These are phyloP conservation scores for Halophytophthora polymorphica DNA, from an alignment of 352 stramenopile genomes.

Conservation along the genomic window DNA sequence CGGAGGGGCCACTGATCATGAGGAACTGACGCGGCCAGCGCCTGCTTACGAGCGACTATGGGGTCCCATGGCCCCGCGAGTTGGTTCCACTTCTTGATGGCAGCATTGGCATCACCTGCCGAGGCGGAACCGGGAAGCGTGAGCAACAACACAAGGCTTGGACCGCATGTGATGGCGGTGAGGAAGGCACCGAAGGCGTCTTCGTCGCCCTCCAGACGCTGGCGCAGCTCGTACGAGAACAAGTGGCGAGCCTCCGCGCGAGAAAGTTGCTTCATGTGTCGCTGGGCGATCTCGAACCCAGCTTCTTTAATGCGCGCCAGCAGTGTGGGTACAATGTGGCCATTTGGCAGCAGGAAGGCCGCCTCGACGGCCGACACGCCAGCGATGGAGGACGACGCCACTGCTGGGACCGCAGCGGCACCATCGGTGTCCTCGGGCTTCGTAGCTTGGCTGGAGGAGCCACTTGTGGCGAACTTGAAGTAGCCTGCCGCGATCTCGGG, in stretches of 20 bases:
- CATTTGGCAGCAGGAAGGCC: slow-evolving; percentile 35
- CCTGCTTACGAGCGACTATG: slow-evolving; percentile 34
- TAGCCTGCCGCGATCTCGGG: slow-evolving; percentile 59
- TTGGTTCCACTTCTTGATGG: slow-evolving; percentile 26
- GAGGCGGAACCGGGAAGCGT: slow-evolving; percentile 18
- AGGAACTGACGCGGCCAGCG: slow-evolving; percentile 26
- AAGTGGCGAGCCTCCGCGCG: slow-evolving; percentile 34
- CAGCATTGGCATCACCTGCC: slow-evolving; percentile 19
- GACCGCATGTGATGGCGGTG: slow-evolving; percentile 50
- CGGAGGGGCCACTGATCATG: slow-evolving; percentile 58
- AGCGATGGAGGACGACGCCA: slow-evolving; percentile 16
- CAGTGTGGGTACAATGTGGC: slow-evolving; percentile 36
- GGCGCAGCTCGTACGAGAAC: slow-evolving; percentile 31
- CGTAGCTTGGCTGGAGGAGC: neutral
- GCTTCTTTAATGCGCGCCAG: slow-evolving; percentile 36
- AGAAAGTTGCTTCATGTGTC: slow-evolving; percentile 34
- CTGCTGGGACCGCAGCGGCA: neutral
- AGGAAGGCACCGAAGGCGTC: slow-evolving; percentile 41
- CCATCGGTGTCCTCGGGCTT: slow-evolving; percentile 1
- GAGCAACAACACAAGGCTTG: slow-evolving; percentile 65
- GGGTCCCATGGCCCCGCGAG: slow-evolving; percentile 67
- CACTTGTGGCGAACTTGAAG: slow-evolving; percentile 33
- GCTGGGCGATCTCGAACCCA: slow-evolving; percentile 56
- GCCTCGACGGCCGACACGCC: slow-evolving; percentile 41
- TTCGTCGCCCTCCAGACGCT: slow-evolving; percentile 22